phyloP scores from a whole-genome alignment of 2,329 filamentous ascomycete species.

The Knoxdaviesia capensis region DNA sequence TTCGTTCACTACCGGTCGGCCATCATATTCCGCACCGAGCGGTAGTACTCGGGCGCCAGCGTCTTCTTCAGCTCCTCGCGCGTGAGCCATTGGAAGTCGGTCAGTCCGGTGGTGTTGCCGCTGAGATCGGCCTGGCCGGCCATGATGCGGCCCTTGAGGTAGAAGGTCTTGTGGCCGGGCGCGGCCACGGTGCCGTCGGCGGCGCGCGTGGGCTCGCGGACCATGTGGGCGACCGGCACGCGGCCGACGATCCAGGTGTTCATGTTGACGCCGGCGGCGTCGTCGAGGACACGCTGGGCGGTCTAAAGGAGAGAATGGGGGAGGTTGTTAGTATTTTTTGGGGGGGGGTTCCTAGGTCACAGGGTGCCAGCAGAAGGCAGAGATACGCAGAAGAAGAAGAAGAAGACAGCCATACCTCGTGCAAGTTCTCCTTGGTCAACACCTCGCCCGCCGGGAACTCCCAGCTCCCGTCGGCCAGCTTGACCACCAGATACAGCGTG shows the following conservation, averaged over 20 bases:
- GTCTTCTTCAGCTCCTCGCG: slow-evolving; percentile 64
- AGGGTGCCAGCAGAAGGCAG: no score
- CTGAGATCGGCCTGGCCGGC: slow-evolving; percentile 76
- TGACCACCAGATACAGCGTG: slow-evolving; percentile 77
- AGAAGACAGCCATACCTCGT: slow-evolving; percentile 42
- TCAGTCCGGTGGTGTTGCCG: slow-evolving; percentile 49
- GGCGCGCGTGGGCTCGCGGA: slow-evolving; percentile 29
- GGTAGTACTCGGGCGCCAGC: slow-evolving; percentile 51
- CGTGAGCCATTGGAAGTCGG: slow-evolving; percentile 81
- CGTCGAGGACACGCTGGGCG: slow-evolving; percentile 56
- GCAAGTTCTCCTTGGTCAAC: slow-evolving; percentile 51
- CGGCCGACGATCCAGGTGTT: slow-evolving; percentile 96
- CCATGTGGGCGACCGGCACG: slow-evolving; percentile 65
- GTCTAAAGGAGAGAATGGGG: slow-evolving; percentile 30
- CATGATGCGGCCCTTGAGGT: slow-evolving; percentile 92
- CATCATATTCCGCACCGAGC: slow-evolving; percentile 64
- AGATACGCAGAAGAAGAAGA: not conserved
- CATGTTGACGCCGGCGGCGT: slow-evolving; percentile 80
- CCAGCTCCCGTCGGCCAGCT: slow-evolving; percentile 53
- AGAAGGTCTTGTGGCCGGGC: slow-evolving; percentile 71
- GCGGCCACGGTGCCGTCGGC: slow-evolving; percentile 19
- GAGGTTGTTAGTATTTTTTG: slow-evolving; percentile 6
- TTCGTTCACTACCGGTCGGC: slow-evolving; percentile 39
- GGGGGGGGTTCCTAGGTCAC: not conserved
- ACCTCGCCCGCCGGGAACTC: slow-evolving; percentile 60